Conservation (phyloP, 2,329 filamentous ascomycete species). For the Beauveria varroae region DNA sequence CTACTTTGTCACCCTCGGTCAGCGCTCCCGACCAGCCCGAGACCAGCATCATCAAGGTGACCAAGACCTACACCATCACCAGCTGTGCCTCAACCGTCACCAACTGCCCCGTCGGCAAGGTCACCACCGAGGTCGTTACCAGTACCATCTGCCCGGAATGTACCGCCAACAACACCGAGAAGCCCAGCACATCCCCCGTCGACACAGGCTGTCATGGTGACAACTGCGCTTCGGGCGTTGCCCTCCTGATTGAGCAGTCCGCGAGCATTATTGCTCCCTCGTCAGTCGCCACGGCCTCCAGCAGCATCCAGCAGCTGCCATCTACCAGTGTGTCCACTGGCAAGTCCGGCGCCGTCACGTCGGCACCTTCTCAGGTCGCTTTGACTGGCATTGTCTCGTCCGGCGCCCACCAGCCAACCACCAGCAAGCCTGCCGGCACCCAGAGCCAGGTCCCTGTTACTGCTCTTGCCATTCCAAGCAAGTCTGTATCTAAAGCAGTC, state of each 20-base stretch:
- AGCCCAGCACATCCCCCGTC: background rate
- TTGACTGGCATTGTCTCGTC: background rate
- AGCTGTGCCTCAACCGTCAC: slow-evolving; percentile 22
- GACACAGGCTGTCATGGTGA: background rate
- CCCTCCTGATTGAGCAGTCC: background rate
- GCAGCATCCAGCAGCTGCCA: background rate
- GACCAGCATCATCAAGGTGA: slow-evolving; percentile 4
- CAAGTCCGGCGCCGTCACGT: background rate
- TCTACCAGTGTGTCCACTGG: background rate
- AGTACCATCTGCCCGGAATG: background rate
- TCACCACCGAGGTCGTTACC: slow-evolving; percentile 18
- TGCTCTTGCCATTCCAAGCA: background rate
- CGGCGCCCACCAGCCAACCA: background rate
- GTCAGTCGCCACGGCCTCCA: background rate
- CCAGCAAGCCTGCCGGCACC: background rate
- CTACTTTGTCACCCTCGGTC: background rate
- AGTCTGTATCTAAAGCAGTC: background rate
- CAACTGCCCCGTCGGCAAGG: slow-evolving; percentile 24
- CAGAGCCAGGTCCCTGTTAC: background rate
- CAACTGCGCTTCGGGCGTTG: background rate
- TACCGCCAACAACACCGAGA: background rate
- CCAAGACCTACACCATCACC: slow-evolving; percentile 23
- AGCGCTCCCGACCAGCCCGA: slow-evolving; percentile 15
- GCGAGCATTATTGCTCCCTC: background rate
- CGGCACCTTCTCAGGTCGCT: background rate